Conservation (phyloP, 164 flowering plant genomes). For the Hamamelis virginiana region DNA sequence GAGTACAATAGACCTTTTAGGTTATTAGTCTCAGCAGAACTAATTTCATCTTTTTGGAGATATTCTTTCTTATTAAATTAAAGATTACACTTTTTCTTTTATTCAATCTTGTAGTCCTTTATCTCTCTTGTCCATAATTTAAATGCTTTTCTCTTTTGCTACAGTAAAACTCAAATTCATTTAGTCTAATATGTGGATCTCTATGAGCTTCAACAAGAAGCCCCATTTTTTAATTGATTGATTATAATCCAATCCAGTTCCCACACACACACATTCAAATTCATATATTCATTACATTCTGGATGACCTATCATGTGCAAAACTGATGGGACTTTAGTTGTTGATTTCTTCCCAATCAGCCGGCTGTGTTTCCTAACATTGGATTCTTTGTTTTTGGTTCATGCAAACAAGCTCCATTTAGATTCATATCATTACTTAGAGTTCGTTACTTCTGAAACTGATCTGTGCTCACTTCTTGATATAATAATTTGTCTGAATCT, state of each 20-base stretch:
- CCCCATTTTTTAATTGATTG: not conserved
- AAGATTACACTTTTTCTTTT: too few relatives aligned
- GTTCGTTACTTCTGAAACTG: too few relatives aligned
- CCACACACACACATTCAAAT: too few relatives aligned
- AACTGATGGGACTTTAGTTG: too few relatives aligned
- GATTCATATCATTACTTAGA: too few relatives aligned
- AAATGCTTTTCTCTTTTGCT: not conserved
- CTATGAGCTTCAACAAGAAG: constrained; percentile 4
- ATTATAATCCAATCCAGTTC: too few relatives aligned
- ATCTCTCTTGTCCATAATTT: not conserved
- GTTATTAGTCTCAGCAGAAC: constrained; percentile 9
- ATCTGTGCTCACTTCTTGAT: too few relatives aligned
- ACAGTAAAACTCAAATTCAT: not conserved
- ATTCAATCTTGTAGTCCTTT: not conserved
- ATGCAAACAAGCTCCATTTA: not conserved
- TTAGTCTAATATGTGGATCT: not conserved
- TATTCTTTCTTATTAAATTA: constrained; percentile 1
- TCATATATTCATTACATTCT: too few relatives aligned
- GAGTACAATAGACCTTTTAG: constrained; percentile 21
- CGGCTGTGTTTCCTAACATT: not conserved
- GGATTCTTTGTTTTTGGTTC: not conserved
- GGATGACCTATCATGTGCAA: too few relatives aligned
- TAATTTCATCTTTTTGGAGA: constrained; percentile 23
- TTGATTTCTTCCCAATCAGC: not conserved
- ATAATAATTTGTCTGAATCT: too few relatives aligned